Evolutionary conservation across 225 moss, liverwort and hornwort species (phyloP).

Genomic region (Sphagnum contortum): DNA sequence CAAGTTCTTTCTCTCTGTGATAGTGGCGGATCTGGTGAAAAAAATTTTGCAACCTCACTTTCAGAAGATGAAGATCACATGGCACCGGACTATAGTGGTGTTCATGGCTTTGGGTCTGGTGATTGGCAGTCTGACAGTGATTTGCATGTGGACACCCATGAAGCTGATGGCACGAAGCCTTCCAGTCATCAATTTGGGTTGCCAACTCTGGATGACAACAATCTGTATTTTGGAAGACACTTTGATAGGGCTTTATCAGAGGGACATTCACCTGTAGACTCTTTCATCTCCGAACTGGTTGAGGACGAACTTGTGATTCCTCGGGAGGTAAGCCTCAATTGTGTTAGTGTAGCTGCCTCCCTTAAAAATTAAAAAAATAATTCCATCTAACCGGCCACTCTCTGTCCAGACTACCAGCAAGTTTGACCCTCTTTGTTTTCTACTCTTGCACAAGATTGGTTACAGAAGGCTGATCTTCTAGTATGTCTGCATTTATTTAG

Average conservation of each 20-base stretch:
- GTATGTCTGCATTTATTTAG: no score
- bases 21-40: conserved; percentile 24
- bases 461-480: no score
- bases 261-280: conserved; percentile 74
- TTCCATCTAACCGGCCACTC: no score
- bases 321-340: conserved; percentile 33
- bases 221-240: conserved; percentile 34
- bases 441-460: no score
- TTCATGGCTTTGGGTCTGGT: conserved; percentile 13
- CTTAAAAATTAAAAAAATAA: no score
- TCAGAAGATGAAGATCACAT: conserved; percentile 28
- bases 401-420: no score
- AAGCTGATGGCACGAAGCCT: background rate
- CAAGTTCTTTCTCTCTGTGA: conserved; percentile 21
- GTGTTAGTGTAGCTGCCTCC: no score
- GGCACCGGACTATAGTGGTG: conserved; percentile 3
- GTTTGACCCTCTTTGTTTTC: no score
- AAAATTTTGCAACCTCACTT: conserved; percentile 17
- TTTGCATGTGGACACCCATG: conserved; percentile 11
- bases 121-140: conserved; percentile 67
- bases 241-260: conserved; percentile 69
- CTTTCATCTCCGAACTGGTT: conserved; percentile 32
- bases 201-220: conserved; percentile 25
- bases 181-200: conserved; percentile 24
- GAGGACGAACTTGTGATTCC: conserved; percentile 82